A percentile compares a stretch with the other conserved stretches of the same genome.
phyloP scores from a whole-genome alignment of 2,329 filamentous ascomycete species.

The Talaromyces sp. region DNA sequence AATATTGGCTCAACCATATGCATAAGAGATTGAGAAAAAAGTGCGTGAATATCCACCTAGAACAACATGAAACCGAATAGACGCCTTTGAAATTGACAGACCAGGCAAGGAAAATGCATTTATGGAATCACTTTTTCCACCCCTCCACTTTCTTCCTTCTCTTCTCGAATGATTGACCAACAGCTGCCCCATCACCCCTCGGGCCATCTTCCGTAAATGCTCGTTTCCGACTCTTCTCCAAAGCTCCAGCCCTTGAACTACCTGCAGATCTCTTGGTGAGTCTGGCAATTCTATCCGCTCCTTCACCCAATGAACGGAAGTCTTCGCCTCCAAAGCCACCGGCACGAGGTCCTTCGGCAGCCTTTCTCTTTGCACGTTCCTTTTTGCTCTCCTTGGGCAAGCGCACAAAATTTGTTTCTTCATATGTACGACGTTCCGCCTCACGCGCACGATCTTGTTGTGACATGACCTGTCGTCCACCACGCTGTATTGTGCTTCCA shows the following conservation, averaged over 20 bases:
- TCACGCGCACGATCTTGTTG: slow-evolving; percentile 70
- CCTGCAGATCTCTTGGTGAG: slow-evolving; percentile 64
- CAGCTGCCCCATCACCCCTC: slow-evolving; percentile 56
- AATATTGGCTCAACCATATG: too few relatives aligned
- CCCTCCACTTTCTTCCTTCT: slow-evolving; percentile 41
- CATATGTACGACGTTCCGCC: slow-evolving; percentile 74
- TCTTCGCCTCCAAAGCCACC: slow-evolving; percentile 93
- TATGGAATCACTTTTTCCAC: slow-evolving; percentile 20
- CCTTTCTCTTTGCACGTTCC: slow-evolving; percentile 61
- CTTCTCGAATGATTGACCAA: slow-evolving; percentile 58
- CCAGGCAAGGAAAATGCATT: background rate
- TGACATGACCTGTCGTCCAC: slow-evolving; percentile 74
- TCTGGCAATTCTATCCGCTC: slow-evolving; percentile 77
- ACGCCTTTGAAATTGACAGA: background rate
- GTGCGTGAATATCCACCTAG: background rate
- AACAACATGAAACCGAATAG: background rate
- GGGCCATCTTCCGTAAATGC: slow-evolving; percentile 65
- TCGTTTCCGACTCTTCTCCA: slow-evolving; percentile 85
- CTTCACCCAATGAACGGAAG: slow-evolving; percentile 79
- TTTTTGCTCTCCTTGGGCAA: slow-evolving; percentile 85
- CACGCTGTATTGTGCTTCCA: slow-evolving; percentile 76
- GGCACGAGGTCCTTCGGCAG: slow-evolving; percentile 37
- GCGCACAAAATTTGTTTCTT: slow-evolving; percentile 87
- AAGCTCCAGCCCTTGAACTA: slow-evolving; percentile 49
- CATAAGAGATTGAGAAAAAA: too few relatives aligned